Evolutionary conservation across 2,329 filamentous ascomycete species (phyloP), one percentile per base, ranked within the genome.

Genomic region (Sporothrix pallida): DNA sequence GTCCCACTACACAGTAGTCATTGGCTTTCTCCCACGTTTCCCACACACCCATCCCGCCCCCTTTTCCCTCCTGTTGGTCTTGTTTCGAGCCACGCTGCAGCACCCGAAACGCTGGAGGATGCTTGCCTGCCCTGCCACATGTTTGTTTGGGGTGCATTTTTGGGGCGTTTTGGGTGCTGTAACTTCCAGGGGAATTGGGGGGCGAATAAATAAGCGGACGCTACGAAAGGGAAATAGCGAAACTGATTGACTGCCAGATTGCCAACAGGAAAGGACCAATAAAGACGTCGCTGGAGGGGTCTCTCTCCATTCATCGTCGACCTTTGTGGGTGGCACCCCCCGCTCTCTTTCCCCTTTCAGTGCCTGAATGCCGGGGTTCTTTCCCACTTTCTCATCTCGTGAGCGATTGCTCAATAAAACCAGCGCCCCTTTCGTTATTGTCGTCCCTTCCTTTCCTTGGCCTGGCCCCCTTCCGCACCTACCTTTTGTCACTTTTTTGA

Each of bases 21-120:
- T 52, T 68, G 65, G 52, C 52, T 42, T 23, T 58, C 17, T 65
- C n/a, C 70, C 70, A 72, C 70, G 70, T 72, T 72, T 72, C 56
- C 26, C 15, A 12, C 26, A 60, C 70, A 60, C 56, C 63, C 20
- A 17, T 37, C 23, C 65, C 23, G 23, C 46, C 58, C 44, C 70
- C 17, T 54, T 50, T 50, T 37, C 17, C 42, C 13, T 60, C 12
- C 12, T n/a, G 31, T 44, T 67, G 37, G 46, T 54, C 67, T 65
- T 69, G 67, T 69, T 69, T 69, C 67, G 67, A 48, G 48, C 67
- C 67, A 54, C 48, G 23, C 67, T 54, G 17, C 46, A 52, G 48
- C 65, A 56, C 26, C 67, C 67, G 67, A 69, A 69, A 54, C 46
- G 3, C 26, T 42, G 48, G 8, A 48, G 42, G 62, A 67, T 67